Evolutionary conservation across 176 grass and related monocot species (phyloP).

Genomic region (Poa pratensis): DNA sequence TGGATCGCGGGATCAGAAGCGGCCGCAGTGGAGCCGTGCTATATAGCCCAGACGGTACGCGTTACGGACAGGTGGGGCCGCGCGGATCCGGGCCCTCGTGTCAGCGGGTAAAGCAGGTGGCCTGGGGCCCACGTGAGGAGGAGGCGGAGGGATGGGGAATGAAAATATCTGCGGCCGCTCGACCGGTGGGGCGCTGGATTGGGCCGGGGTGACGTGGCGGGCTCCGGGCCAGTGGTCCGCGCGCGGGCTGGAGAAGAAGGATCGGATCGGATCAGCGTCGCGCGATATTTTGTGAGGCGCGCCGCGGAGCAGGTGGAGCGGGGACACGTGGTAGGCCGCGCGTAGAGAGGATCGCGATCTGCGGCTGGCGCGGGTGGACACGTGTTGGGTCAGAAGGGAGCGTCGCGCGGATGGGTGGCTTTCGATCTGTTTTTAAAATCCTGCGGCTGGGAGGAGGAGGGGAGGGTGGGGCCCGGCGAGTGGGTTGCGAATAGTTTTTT

Average conservation of each 20-base stretch:
- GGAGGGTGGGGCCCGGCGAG: not conserved
- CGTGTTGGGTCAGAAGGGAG: slow-evolving; percentile 6
- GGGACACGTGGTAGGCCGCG: slow-evolving; percentile 44
- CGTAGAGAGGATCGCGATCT: not conserved
- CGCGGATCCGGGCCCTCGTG: accelerated
- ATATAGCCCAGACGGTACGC: not conserved
- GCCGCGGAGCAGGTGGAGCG: not conserved
- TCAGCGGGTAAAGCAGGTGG: not conserved
- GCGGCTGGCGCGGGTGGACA: not conserved
- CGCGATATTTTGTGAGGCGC: slow-evolving; percentile 50
- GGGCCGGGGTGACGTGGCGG: slow-evolving; percentile 42
- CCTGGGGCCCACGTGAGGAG: slow-evolving; percentile 21
- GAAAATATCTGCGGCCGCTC: slow-evolving; percentile 56
- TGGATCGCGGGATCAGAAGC: not conserved
- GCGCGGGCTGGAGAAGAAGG: too few species aligned
- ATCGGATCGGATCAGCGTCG: not conserved
- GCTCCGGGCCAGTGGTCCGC: slow-evolving; percentile 35
- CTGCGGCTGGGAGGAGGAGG: not conserved
- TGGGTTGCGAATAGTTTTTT: not conserved
- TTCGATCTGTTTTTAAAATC: slow-evolving; percentile 1
- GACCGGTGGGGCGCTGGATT: slow-evolving; percentile 30
- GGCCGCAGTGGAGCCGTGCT: not conserved
- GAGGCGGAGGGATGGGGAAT: not conserved
- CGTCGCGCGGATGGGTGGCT: not conserved
- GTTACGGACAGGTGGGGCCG: slow-evolving; percentile 42